phyloP scores from a whole-genome alignment of 2,329 filamentous ascomycete species.

The Reticulascus tulasneorum region DNA sequence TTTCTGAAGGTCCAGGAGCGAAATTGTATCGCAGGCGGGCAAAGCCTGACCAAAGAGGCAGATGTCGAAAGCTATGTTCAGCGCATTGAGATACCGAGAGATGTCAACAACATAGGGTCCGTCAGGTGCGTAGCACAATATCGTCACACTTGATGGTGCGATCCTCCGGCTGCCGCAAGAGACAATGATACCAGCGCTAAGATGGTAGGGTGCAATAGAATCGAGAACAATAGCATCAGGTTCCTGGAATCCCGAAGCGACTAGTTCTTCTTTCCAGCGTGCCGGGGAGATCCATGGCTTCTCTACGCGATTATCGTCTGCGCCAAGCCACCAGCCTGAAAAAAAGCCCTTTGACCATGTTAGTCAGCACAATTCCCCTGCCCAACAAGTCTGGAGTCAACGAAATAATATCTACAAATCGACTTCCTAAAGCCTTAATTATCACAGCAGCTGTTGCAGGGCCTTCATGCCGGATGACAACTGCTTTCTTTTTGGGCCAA shows the following conservation, averaged over 20 bases:
- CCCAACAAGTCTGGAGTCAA: too few relatives aligned
- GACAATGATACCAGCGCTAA: too few relatives aligned
- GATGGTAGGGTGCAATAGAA: too few relatives aligned
- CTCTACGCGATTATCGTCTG: constrained; percentile 19
- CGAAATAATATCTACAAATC: too few relatives aligned
- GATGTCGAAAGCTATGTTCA: not conserved
- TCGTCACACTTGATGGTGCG: not conserved
- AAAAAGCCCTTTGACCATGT: too few relatives aligned
- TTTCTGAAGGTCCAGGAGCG: too few relatives aligned
- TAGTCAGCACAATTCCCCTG: too few relatives aligned
- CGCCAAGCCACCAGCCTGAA: constrained; percentile 31
- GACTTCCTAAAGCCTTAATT: too few relatives aligned
- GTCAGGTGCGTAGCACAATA: not conserved
- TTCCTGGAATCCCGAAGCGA: constrained; percentile 20
- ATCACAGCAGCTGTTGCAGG: too few relatives aligned
- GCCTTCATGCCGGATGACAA: too few relatives aligned
- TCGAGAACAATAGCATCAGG: constrained; percentile 1
- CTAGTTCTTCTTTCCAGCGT: constrained; percentile 22
- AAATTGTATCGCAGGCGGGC: not conserved
- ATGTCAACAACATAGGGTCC: not conserved
- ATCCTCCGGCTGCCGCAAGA: not conserved
- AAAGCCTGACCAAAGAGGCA: not conserved
- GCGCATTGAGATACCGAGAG: not conserved
- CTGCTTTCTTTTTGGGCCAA: too few relatives aligned
- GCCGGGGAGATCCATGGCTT: constrained; percentile 20